Evolutionary conservation across 2,329 filamentous ascomycete genomes (phyloP).

Genomic region (Ascosphaera apis): DNA sequence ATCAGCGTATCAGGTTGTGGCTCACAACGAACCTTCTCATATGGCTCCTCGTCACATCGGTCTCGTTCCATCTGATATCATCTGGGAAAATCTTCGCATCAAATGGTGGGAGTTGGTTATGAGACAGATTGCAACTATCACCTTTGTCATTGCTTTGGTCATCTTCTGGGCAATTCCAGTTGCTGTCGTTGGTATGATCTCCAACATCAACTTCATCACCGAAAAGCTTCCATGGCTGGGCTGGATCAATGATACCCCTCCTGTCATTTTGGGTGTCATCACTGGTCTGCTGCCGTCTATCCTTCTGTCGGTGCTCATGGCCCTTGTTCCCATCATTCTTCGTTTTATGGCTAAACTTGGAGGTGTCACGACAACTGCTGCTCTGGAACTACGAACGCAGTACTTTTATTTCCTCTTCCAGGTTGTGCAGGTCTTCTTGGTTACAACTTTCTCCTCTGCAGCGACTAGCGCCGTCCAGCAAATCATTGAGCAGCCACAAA

Average conservation of each 20-base stretch:
- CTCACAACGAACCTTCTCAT: constrained; percentile 67
- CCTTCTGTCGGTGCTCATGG: constrained; percentile 61
- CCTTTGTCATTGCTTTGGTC: constrained; percentile 54
- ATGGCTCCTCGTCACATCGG: constrained; percentile 75
- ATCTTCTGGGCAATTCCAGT: constrained; percentile 70
- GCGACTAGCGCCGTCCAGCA: constrained; percentile 45
- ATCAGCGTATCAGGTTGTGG: constrained; percentile 61
- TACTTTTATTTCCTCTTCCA: constrained; percentile 56
- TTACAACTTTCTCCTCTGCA: constrained; percentile 61
- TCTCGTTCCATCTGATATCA: constrained; percentile 53
- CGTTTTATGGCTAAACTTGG: constrained; percentile 56
- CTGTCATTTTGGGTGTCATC: constrained; percentile 53
- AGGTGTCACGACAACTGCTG: constrained; percentile 56
- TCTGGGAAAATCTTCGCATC: constrained; percentile 69
- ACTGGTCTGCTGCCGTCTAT: constrained; percentile 66
- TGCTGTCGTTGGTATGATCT: constrained; percentile 61
- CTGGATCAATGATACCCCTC: constrained; percentile 53
- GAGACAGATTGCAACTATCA: constrained; percentile 43
- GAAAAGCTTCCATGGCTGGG: constrained; percentile 41
- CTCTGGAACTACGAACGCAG: constrained; percentile 72
- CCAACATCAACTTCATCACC: constrained; percentile 52
- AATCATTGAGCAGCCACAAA: constrained; percentile 39
- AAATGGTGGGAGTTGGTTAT: constrained; percentile 69
- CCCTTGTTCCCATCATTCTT: constrained; percentile 61
- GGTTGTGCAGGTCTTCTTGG: constrained; percentile 74